These are phyloP conservation scores for Pneumocystis carinii DNA, from an alignment of 1,139 yeast genomes.

Conservation along the genomic window DNA sequence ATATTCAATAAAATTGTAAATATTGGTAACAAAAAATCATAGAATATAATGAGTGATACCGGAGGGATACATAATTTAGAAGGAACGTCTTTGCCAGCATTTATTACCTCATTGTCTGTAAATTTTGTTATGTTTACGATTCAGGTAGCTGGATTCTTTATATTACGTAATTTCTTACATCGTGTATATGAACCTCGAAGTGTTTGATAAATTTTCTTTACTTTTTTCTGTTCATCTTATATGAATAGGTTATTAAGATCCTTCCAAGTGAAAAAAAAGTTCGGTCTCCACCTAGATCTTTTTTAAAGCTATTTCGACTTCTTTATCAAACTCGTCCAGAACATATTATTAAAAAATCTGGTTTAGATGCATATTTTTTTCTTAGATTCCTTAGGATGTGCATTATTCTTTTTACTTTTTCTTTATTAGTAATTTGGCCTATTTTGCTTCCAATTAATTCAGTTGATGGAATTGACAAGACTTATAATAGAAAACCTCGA, in stretches of 20 bases:
- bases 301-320: background rate
- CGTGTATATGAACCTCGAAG: slow-evolving; percentile 2
- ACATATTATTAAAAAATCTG: slow-evolving; percentile 60
- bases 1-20: background rate
- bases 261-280: background rate
- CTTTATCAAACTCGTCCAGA: slow-evolving; percentile 31
- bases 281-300: background rate
- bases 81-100: slow-evolving; percentile 1
- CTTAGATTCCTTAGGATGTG: slow-evolving; percentile 59
- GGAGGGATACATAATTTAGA: background rate
- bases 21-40: background rate
- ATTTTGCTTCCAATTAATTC: slow-evolving; percentile 65
- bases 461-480: slow-evolving; percentile 29
- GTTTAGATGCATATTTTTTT: slow-evolving; percentile 70
- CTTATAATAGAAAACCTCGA: slow-evolving; percentile 44
- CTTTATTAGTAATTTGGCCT: slow-evolving; percentile 57
- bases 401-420: slow-evolving; percentile 42
- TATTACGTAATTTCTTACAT: background rate
- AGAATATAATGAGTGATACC: background rate
- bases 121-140: background rate
- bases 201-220: background rate
- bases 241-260: background rate
- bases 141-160: background rate
- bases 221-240: background rate
- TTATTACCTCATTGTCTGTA: background rate